A percentile compares a stretch with the other conserved stretches of the same genome.
Conservation (phyloP, 495 filamentous ascomycete genomes). For the Podospora conica region DNA sequence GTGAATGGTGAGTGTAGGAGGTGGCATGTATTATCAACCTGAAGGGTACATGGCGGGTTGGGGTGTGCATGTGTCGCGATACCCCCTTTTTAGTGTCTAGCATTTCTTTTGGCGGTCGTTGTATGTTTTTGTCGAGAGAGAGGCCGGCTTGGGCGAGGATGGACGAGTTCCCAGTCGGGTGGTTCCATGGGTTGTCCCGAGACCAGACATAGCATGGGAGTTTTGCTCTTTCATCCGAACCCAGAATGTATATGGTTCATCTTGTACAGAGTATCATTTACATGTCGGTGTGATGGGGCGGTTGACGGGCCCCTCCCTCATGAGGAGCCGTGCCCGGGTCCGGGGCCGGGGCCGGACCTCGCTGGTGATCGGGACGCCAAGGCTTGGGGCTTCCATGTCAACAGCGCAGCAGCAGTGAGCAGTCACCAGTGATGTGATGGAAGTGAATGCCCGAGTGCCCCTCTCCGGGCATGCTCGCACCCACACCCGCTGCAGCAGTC, state of each 20-base stretch:
- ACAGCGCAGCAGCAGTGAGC: too few relatives aligned
- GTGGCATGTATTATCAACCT: conserved; percentile 8
- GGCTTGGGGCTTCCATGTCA: background rate
- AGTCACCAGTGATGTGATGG: too few relatives aligned
- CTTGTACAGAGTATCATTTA: background rate
- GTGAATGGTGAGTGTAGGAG: conserved; percentile 1
- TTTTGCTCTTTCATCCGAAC: background rate
- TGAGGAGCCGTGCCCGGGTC: too few relatives aligned
- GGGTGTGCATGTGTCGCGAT: conserved; percentile 13
- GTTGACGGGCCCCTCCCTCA: too few relatives aligned
- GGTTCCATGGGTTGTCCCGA: background rate
- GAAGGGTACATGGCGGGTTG: conserved; percentile 4
- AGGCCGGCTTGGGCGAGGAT: background rate
- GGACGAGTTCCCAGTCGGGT: background rate
- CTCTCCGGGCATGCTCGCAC: too few relatives aligned
- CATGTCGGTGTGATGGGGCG: background rate
- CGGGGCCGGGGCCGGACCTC: too few relatives aligned
- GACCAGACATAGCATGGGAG: background rate
- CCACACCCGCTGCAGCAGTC: too few relatives aligned
- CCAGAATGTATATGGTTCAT: background rate
- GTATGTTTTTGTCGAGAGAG: background rate
- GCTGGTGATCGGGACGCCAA: background rate
- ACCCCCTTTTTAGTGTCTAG: conserved; percentile 13
- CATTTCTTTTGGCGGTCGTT: conserved; percentile 1
- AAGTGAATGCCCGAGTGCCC: background rate